Evolutionary conservation across 768 basidiomycete species (phyloP).

Genomic region (Fistulinella prunicolor): DNA sequence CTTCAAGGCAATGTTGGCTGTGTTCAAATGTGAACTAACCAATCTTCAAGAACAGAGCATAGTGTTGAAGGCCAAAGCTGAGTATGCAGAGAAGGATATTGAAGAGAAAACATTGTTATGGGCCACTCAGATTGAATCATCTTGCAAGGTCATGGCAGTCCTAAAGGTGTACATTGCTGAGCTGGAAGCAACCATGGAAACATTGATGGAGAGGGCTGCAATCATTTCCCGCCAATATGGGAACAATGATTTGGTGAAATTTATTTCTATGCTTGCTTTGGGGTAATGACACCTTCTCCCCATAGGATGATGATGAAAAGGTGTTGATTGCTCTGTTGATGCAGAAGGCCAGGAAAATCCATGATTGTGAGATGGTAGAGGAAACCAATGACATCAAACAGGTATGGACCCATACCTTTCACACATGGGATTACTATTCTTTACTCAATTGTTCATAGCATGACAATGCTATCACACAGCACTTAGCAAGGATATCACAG

Average conservation of each 20-base stretch:
- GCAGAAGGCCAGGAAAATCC: conserved; percentile 41
- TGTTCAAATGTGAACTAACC: conserved; percentile 16
- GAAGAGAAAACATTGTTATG: conserved; percentile 12
- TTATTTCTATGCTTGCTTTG: conserved; percentile 1
- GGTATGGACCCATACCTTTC: conserved; percentile 30
- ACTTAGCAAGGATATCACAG: conserved; percentile 42
- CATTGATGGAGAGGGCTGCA: conserved; percentile 24
- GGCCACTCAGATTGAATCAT: conserved; percentile 22
- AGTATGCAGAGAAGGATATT: conserved; percentile 8
- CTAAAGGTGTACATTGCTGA: conserved; percentile 24
- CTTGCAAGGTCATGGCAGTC: conserved; percentile 23
- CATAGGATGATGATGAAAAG: conserved; percentile 49
- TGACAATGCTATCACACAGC: conserved; percentile 43
- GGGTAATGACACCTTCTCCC: conserved; percentile 12
- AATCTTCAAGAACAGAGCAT: conserved; percentile 23
- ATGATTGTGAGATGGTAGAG: conserved; percentile 51
- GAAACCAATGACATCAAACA: conserved; percentile 57
- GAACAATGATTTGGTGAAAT: conserved; percentile 45
- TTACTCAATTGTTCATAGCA: conserved; percentile 34
- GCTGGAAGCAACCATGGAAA: conserved; percentile 28
- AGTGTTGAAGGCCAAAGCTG: conserved; percentile 13
- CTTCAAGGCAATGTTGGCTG: conserved; percentile 15
- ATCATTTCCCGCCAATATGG: conserved; percentile 40
- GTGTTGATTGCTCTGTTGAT: conserved; percentile 46
- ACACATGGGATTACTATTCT: conserved; percentile 6